phyloP scores from a whole-genome alignment of 306 rosid species.

The Parietaria judaica region DNA sequence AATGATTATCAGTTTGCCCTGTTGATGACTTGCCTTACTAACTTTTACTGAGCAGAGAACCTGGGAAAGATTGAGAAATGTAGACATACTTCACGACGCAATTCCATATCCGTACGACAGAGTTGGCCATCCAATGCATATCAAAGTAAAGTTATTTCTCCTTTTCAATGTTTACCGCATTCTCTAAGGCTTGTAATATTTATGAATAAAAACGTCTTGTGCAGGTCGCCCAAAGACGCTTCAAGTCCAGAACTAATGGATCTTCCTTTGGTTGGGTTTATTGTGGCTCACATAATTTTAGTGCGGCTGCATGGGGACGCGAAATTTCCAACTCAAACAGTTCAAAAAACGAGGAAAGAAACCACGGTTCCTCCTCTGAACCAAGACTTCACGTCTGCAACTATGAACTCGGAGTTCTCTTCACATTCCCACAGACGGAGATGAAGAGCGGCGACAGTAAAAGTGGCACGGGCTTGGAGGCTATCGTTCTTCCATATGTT shows the following conservation, averaged over 20 bases:
- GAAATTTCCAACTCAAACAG: constrained; percentile 38
- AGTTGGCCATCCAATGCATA: constrained; percentile 75
- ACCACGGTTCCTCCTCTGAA: constrained; percentile 25
- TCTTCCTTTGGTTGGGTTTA: constrained; percentile 69
- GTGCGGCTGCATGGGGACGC: constrained; percentile 89
- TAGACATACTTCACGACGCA: constrained; percentile 60
- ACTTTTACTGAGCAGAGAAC: constrained; percentile 42
- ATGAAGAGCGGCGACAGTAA: constrained; percentile 15
- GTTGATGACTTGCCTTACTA: too few species aligned
- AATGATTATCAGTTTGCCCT: too few species aligned
- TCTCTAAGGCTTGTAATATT: not conserved
- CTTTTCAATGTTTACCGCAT: constrained; percentile 8
- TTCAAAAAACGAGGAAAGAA: constrained; percentile 20
- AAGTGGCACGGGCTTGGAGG: constrained; percentile 35
- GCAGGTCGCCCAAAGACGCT: constrained; percentile 66
- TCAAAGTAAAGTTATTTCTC: constrained; percentile 38
- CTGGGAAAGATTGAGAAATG: constrained; percentile 58
- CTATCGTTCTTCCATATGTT: constrained; percentile 59
- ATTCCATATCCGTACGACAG: constrained; percentile 55
- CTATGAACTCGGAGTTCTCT: constrained; percentile 75
- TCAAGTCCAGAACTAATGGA: constrained; percentile 38
- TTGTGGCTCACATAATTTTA: constrained; percentile 80
- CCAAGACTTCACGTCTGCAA: constrained; percentile 67
- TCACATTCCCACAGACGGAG: constrained; percentile 54
- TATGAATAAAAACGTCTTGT: constrained; percentile 8